Conservation (phyloP, 2,329 filamentous ascomycete species). For the Pseudocercospora pini-densiflorae region DNA sequence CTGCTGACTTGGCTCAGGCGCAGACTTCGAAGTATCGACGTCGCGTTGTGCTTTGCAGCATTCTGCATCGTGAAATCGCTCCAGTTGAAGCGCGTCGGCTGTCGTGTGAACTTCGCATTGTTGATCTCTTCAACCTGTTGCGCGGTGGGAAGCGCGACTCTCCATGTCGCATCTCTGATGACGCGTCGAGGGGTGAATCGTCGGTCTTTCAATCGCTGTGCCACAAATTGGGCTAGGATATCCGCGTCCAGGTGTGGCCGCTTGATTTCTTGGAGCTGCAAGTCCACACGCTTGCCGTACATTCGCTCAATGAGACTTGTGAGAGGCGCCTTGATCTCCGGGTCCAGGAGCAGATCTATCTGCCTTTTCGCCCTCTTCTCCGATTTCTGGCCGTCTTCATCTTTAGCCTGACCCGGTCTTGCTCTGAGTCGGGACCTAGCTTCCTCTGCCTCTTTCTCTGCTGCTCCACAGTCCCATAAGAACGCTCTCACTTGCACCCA, state of each 20-base stretch:
- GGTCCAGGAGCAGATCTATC: conserved; percentile 22
- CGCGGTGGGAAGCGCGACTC: conserved; percentile 35
- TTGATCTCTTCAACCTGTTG: conserved; percentile 31
- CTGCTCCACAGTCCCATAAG: conserved; percentile 28
- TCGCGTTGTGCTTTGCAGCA: conserved; percentile 23
- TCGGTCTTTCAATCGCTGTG: conserved; percentile 36
- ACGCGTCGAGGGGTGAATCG: conserved; percentile 35
- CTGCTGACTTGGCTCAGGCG: conserved; percentile 36
- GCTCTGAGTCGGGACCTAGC: not conserved
- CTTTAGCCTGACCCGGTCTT: not conserved
- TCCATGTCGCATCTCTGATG: conserved; percentile 40
- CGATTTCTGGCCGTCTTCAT: not conserved
- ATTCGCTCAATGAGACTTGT: conserved; percentile 25
- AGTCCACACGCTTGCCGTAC: conserved; percentile 39
- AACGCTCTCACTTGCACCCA: conserved; percentile 32
- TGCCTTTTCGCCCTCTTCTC: conserved; percentile 2
- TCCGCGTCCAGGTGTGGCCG: conserved; percentile 39
- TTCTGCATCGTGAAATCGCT: conserved; percentile 30
- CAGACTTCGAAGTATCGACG: conserved; percentile 32
- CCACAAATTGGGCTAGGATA: conserved; percentile 37
- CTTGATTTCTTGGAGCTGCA: conserved; percentile 35
- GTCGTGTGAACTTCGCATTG: conserved; percentile 31
- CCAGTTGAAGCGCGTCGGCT: conserved; percentile 26
- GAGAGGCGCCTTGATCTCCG: conserved; percentile 21
- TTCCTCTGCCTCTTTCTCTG: conserved; percentile 2